phyloP scores from a whole-genome alignment of 176 grass and related monocot genomes.

The Triticum aestivum region IWGSC_CS_RefSeq_v2.1 NC_057795.1:237419565-237420064 shows the following conservation, averaged over 20 bases:
- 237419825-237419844: neutral
- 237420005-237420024: neutral
- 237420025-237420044: neutral
- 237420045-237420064: neutral
- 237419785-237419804: neutral
- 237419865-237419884: neutral
- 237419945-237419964: too few species aligned
- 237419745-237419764: neutral
- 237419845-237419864: neutral
- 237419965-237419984: too few species aligned
- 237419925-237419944: neutral
- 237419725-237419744: neutral
- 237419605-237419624: too few species aligned
- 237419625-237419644: too few species aligned
- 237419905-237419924: neutral
- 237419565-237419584: neutral
- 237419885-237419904: neutral
- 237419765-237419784: neutral
- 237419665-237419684: too few species aligned
- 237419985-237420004: too few species aligned
- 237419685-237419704: neutral
- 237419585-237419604: neutral
- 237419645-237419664: too few species aligned
- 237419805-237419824: neutral
- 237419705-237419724: neutral